Base-by-base conservation (phyloP, 106 monocot genomes). In the Dendrobium catenatum region DNA sequence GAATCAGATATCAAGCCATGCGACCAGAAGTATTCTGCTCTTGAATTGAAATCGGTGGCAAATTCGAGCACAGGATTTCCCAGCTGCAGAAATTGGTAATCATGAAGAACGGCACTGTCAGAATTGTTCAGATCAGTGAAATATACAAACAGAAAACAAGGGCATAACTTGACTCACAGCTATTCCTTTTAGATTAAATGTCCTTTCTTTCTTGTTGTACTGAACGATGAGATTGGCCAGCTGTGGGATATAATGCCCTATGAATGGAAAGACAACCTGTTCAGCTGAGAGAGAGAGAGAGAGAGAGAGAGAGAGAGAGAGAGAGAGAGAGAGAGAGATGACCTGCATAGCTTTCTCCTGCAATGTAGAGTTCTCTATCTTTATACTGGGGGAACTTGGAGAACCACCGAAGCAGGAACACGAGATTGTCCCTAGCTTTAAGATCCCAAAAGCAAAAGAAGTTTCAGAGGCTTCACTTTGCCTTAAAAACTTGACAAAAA, bases 281-380 rank as follows among this genome's bases (percentile, higher is more conserved):
- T 49, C 76, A 51, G 48, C 7, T 26, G 48, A 26, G 76, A 48
- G 74, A 74, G 42, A 75, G 48, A 26, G n/a, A 27, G 49, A 49
- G 76, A 74, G 74, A 42, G 74, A 42, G 42, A 26, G 76, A 48
- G 48, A 49, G 76, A 76, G 48, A 76, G 48, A 48, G 76, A 47
- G 31, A 31, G 26, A 68, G 27, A 68, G 29, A 68, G 26, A 73
- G 42, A 74, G 27, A 27, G 27, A 27, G 42, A 74, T 22, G 79
- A 92, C 92, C 92, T 84, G 94, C 97, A 85, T 97, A 97, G 85
- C 97, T 97, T 78, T 97, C 94, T 83, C 94, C 97, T 13, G 94
- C 79, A 40, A 97, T 90, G 87, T 89, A 97, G 58, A 97, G 87
- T 72, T 94, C 89, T 26, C 90, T 86, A 51, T 75, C 79, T 81